These are phyloP conservation scores for Vitellaria paradoxa DNA, from an alignment of 179 eudicot species.

Conservation along the genomic window DNA sequence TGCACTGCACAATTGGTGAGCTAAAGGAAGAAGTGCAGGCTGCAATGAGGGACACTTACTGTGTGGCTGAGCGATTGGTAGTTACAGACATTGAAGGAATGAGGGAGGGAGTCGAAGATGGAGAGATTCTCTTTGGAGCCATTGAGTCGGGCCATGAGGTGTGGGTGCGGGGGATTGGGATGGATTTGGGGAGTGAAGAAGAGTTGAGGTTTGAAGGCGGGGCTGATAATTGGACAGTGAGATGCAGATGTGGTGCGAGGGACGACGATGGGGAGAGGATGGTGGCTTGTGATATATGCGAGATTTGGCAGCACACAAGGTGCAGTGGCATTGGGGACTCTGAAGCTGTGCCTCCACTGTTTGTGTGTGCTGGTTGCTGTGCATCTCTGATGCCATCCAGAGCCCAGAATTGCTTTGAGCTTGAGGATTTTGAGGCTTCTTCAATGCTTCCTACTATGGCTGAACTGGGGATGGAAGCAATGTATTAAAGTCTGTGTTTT, in stretches of 20 bases:
- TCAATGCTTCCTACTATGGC: background rate
- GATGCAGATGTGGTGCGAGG: constrained; percentile 69
- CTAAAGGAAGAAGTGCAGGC: constrained; percentile 40
- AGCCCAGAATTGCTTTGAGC: constrained; percentile 19
- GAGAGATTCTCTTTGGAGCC: constrained; percentile 59
- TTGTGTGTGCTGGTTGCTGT: constrained; percentile 63
- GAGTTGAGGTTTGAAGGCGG: constrained; percentile 65
- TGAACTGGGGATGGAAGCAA: background rate
- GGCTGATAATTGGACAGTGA: constrained; percentile 65
- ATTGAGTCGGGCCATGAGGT: constrained; percentile 61
- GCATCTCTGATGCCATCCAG: constrained; percentile 46
- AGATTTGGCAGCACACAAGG: constrained; percentile 82
- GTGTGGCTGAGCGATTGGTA: constrained; percentile 31
- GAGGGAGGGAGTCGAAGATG: constrained; percentile 33
- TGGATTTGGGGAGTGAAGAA: constrained; percentile 24
- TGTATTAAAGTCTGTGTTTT: too few species aligned
- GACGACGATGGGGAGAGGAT: constrained; percentile 96
- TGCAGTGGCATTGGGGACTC: constrained; percentile 74
- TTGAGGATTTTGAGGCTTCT: constrained; percentile 3
- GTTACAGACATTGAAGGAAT: constrained; percentile 42
- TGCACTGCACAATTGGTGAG: constrained; percentile 58
- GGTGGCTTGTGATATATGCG: constrained; percentile 89
- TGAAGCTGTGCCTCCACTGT: constrained; percentile 68
- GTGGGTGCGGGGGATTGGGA: constrained; percentile 39
- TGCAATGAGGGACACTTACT: constrained; percentile 75